Evolutionary conservation across 306 rosid genomes (phyloP).

Genomic region (Begonia loranthoides): DNA sequence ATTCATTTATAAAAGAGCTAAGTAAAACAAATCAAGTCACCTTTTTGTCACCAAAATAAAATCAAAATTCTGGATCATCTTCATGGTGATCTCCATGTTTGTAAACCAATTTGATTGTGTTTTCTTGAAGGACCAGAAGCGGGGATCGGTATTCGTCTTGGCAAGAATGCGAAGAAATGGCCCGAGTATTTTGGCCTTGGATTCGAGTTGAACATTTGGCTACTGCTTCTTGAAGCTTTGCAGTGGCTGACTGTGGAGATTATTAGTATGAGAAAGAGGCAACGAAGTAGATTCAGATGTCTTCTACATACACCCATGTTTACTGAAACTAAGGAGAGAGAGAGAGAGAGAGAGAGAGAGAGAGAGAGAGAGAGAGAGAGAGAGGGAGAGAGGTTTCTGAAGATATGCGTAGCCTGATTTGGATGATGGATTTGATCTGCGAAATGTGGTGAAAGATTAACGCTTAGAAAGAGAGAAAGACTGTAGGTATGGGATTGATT

Average conservation of each 20-base stretch:
- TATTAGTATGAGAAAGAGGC: conserved; percentile 23
- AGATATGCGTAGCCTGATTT: too few relatives aligned
- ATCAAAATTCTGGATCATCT: neutral
- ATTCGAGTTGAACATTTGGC: conserved; percentile 38
- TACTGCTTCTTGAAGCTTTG: conserved; percentile 28
- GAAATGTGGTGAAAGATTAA: too few relatives aligned
- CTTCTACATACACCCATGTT: conserved; percentile 41
- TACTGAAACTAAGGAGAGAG: conserved; percentile 2
- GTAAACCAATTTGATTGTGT: conserved; percentile 71
- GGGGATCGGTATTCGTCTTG: conserved; percentile 59
- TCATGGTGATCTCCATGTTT: conserved; percentile 58
- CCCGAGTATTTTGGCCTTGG: conserved; percentile 43
- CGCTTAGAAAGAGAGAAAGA: too few relatives aligned
- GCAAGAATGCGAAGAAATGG: conserved; percentile 74
- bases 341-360: conserved; percentile 6
- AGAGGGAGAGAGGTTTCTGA: neutral
- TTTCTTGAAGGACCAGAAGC: conserved; percentile 90
- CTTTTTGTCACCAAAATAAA: too few relatives aligned
- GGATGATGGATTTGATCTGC: too few relatives aligned
- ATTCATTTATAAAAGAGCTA: too few relatives aligned
- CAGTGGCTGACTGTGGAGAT: conserved; percentile 27
- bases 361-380: conserved; percentile 2
- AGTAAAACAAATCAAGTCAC: too few relatives aligned
- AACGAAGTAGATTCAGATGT: conserved; percentile 16
- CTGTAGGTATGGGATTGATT: too few relatives aligned